A percentile compares a stretch with the other conserved stretches of the same genome.
Conservation (phyloP, 345 rosid genomes). For the Carallia pectinifolia region DNA sequence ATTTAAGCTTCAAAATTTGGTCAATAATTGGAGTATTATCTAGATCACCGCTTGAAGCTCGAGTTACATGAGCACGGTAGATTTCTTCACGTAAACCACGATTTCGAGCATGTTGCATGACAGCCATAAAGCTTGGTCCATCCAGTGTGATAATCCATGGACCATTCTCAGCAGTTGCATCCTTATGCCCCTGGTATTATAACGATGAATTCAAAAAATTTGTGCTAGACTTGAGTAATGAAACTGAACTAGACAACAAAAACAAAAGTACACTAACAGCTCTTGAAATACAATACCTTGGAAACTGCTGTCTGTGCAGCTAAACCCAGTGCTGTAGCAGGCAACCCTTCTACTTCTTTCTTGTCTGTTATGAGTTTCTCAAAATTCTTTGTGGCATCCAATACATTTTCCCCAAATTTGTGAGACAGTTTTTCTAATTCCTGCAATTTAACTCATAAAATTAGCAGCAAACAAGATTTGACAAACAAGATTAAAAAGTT, state of each 20-base stretch:
- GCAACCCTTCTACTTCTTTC: slow-evolving; percentile 86
- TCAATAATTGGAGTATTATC: slow-evolving; percentile 72
- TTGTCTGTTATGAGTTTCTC: slow-evolving; percentile 78
- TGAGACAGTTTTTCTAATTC: slow-evolving; percentile 75
- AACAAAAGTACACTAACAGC: background rate
- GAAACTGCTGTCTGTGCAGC: slow-evolving; percentile 89
- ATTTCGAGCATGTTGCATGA: slow-evolving; percentile 83
- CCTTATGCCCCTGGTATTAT: slow-evolving; percentile 61
- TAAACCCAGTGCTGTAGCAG: slow-evolving; percentile 82
- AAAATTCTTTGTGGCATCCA: slow-evolving; percentile 90
- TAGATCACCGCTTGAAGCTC: slow-evolving; percentile 78
- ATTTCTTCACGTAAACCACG: slow-evolving; percentile 84
- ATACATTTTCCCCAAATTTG: slow-evolving; percentile 78
- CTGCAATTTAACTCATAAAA: slow-evolving; percentile 34
- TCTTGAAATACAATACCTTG: slow-evolving; percentile 47
- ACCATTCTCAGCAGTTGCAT: slow-evolving; percentile 79
- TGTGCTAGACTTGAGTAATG: background rate
- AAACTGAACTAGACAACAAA: background rate
- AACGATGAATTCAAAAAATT: background rate
- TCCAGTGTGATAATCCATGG: slow-evolving; percentile 90
- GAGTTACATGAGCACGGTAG: slow-evolving; percentile 61
- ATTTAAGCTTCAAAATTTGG: slow-evolving; percentile 68
- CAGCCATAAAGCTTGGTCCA: slow-evolving; percentile 72
- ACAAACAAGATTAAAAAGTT: background rate
- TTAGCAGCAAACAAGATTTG: background rate